Percentiles rank a stretch among this genome's conserved stretches.
These are phyloP conservation scores for Aurinia saxatilis DNA, from an alignment of 345 rosid species.

Conservation along the genomic window DNA sequence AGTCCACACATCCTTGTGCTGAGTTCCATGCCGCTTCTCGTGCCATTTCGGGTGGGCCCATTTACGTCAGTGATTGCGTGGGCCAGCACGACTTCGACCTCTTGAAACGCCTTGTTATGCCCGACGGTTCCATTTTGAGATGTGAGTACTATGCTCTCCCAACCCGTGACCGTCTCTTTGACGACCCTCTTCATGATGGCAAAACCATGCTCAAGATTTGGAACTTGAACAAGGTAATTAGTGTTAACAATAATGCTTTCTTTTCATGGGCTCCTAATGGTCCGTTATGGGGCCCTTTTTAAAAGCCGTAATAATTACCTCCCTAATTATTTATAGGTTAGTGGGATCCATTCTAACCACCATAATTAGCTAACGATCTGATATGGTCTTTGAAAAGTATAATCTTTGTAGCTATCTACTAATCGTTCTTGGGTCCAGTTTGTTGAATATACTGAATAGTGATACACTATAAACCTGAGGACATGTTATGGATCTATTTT, in stretches of 20 bases:
- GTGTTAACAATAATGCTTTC: background rate
- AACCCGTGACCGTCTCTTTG: slow-evolving; percentile 80
- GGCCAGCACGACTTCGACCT: slow-evolving; percentile 76
- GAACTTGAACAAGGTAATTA: slow-evolving; percentile 84
- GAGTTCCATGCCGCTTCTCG: slow-evolving; percentile 96
- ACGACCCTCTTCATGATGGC: slow-evolving; percentile 94
- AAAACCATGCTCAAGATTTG: slow-evolving; percentile 98
- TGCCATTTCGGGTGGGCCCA: slow-evolving; percentile 92
- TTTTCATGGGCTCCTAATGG: background rate
- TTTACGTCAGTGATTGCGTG: slow-evolving; percentile 72
- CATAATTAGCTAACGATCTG: background rate
- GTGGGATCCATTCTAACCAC: no score
- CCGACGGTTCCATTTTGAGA: slow-evolving; percentile 75
- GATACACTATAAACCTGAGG: background rate
- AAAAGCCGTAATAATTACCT: no score
- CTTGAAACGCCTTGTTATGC: slow-evolving; percentile 62
- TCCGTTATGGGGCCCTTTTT: no score
- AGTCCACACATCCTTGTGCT: slow-evolving; percentile 91
- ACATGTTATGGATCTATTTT: background rate
- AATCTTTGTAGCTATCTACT: background rate
- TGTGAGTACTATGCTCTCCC: slow-evolving; percentile 90
- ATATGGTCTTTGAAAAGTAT: background rate
- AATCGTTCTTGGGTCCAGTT: background rate
- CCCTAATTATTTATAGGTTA: no score
- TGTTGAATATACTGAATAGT: background rate